Conservation (phyloP, 108 stramenopile species). For the Mediolabrus comicus region DNA sequence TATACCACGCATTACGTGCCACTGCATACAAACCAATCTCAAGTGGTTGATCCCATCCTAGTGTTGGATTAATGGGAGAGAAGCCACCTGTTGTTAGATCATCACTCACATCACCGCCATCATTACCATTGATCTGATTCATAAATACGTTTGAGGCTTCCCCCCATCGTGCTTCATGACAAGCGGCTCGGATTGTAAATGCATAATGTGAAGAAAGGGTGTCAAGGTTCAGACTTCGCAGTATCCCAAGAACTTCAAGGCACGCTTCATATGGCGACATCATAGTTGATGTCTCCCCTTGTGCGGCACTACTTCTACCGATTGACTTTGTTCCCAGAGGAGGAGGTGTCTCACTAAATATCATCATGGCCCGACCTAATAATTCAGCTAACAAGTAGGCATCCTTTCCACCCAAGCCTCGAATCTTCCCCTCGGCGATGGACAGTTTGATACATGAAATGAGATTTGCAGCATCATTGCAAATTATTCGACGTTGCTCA, state of each 20-base stretch:
- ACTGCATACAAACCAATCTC: constrained; percentile 68
- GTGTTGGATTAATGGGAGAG: constrained; percentile 35
- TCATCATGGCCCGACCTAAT: constrained; percentile 21
- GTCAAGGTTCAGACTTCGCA: constrained; percentile 57
- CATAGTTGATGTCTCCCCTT: background rate
- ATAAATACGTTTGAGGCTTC: constrained; percentile 64
- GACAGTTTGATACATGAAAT: constrained; percentile 26
- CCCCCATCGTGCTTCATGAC: constrained; percentile 57
- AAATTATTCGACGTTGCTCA: constrained; percentile 3
- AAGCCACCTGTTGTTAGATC: constrained; percentile 43
- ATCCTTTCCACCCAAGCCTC: constrained; percentile 32
- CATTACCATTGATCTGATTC: constrained; percentile 65
- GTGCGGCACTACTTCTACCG: background rate
- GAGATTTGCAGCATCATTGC: constrained; percentile 16
- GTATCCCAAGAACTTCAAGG: constrained; percentile 41
- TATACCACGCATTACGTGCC: constrained; percentile 25
- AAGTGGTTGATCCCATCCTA: constrained; percentile 43
- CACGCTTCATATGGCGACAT: constrained; percentile 39
- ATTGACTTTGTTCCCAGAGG: background rate
- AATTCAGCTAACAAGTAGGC: constrained; percentile 26
- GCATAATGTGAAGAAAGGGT: constrained; percentile 56
- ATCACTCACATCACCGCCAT: constrained; percentile 14
- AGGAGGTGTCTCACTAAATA: constrained; percentile 41
- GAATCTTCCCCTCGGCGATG: constrained; percentile 23
- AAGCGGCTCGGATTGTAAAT: constrained; percentile 53